Base-by-base conservation (phyloP, 768 basidiomycete genomes). In the Lactarius pseudohatsudake region DNA sequence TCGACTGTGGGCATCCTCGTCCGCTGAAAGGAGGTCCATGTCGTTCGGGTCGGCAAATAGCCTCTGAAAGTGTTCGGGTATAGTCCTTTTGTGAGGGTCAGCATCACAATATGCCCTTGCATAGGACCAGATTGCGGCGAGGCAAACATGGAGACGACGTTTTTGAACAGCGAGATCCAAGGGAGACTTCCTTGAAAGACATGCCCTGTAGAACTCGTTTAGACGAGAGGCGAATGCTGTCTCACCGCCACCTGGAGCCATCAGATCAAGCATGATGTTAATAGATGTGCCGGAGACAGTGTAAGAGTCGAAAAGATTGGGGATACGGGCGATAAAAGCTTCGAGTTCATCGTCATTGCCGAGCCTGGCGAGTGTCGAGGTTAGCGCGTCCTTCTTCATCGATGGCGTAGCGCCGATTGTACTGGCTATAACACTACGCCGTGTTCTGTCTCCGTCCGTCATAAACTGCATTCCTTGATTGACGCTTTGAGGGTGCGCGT, bases 241-340 rank as follows among this genome's bases (percentile, higher is more conserved):
- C 5, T 55, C 43, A 2, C 28, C n/a, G 4, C 43, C 16, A 41
- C 9, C 4, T 11, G 59, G 32, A 60, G 41, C 20, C 59, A 58
- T 58, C 5, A 58, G 38, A 18, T 58, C 59, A 20, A 60, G 59
- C 18, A 60, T 47, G 41, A 16, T n/a, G 47, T 50, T 5, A 41
- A 7, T 8, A 18, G 55, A 40, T n/a, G 8, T 60, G 36, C n/a
- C 26, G 26, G 41, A n/a, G 40, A 22, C 7, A 47, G 20, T 10
- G 18, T 45, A 7, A 2, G 43, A 60, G 16, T 30, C 43, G 15
- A 57, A 47, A 18, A 64, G 41, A 47, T 6, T 34, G 22, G 55
- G 56, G 41, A 58, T 36, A 22, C 34, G 28, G 4, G 56, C 18
- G 18, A 57, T 20, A 32, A 64, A 56, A 6, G 43, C 43, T 43